Conservation (phyloP, 2,329 filamentous ascomycete genomes). For the Colletotrichum costaricense region DNA sequence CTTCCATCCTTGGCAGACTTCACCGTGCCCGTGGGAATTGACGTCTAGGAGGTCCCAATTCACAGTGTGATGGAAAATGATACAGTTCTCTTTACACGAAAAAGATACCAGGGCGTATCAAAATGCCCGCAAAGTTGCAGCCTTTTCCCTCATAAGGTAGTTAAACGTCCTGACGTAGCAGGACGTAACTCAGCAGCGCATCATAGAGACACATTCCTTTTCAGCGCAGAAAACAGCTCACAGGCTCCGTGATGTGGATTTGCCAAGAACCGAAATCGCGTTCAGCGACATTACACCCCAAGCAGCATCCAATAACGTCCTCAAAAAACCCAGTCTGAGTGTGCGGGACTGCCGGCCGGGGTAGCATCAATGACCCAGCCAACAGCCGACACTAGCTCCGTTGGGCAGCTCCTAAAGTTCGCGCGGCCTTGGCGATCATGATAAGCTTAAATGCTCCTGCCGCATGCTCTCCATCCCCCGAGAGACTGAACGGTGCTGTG, state of each 20-base stretch:
- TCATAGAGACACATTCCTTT: neutral
- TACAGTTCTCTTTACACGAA: too few relatives aligned
- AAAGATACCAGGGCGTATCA: too few relatives aligned
- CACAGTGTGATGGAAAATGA: too few relatives aligned
- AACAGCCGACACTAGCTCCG: constrained; percentile 30
- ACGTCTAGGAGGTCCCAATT: too few relatives aligned
- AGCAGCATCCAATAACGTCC: constrained; percentile 9
- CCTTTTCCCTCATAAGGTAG: neutral
- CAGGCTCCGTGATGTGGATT: neutral
- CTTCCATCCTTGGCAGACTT: too few relatives aligned
- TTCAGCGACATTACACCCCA: constrained; percentile 11
- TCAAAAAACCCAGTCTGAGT: neutral
- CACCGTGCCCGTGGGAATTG: neutral
- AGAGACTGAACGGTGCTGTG: neutral
- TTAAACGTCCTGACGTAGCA: neutral
- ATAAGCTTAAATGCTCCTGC: constrained; percentile 37
- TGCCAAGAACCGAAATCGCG: constrained; percentile 15
- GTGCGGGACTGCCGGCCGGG: constrained; percentile 25
- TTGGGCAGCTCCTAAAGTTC: constrained; percentile 32
- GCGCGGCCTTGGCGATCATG: constrained; percentile 29
- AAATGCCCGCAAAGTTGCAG: too few relatives aligned
- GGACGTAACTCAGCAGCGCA: neutral
- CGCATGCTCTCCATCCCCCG: constrained; percentile 31
- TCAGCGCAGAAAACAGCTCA: neutral
- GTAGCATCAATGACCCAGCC: constrained; percentile 7